Percentiles rank a stretch among this genome's conserved stretches.
Conservation (phyloP, 2,329 filamentous ascomycete genomes). For the Parastagonospora nodorum region DNA sequence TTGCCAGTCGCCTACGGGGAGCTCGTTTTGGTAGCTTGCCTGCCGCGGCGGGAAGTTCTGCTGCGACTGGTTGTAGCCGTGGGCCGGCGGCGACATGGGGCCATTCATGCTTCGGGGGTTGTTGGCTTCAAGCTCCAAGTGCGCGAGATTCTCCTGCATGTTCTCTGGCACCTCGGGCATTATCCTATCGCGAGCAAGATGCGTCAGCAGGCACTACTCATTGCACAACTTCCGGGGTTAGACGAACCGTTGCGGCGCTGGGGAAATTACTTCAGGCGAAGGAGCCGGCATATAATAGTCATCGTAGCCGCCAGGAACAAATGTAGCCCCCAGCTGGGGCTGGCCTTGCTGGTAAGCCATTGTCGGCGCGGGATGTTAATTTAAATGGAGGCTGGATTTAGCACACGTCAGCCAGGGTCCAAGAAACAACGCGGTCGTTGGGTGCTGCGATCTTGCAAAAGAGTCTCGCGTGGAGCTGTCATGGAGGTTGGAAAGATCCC, state of each 20-base stretch:
- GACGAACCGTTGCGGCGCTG: conserved; percentile 70
- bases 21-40: conserved; percentile 37
- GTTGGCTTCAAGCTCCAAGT: conserved; percentile 82
- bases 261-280: conserved; percentile 68
- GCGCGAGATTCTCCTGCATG: conserved; percentile 92
- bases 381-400: conserved; percentile 17
- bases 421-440: conserved; percentile 16
- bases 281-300: conserved; percentile 67
- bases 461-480: conserved; percentile 16
- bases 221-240: conserved; percentile 12
- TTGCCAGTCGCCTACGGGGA: conserved; percentile 24
- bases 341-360: conserved; percentile 47
- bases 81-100: conserved; percentile 34
- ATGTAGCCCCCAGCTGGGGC: conserved; percentile 60
- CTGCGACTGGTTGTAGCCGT: conserved; percentile 33
- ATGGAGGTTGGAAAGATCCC: conserved; percentile 26
- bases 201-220: conserved; percentile 34
- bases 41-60: conserved; percentile 37
- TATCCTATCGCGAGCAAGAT: conserved; percentile 61
- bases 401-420: conserved; percentile 35
- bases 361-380: conserved; percentile 17
- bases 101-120: conserved; percentile 40
- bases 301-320: conserved; percentile 69
- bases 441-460: conserved; percentile 18
- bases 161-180: conserved; percentile 96